Evolutionary conservation across 495 filamentous ascomycete species (phyloP).

Genomic region (Aspergillus mulundensis): DNA sequence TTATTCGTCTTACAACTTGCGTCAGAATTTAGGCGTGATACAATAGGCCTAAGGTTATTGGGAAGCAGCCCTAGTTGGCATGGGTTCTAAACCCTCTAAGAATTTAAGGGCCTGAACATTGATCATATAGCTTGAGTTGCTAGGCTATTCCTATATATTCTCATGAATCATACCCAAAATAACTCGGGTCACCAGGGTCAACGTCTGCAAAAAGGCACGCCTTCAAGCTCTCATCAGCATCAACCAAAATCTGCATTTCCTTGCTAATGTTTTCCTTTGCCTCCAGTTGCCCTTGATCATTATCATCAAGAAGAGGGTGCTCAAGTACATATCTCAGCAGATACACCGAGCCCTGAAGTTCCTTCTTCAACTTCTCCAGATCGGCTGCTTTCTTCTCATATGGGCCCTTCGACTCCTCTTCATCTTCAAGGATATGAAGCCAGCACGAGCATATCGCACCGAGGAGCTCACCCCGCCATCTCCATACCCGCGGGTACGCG

Average conservation of each 20-base stretch:
- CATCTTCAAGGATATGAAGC: conserved; percentile 52
- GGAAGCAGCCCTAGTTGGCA: too few relatives aligned
- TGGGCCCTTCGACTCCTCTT: conserved; percentile 10
- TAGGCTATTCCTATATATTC: neutral
- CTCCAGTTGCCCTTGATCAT: conserved; percentile 19
- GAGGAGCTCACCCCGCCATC: conserved; percentile 66
- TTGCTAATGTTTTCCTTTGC: conserved; percentile 25
- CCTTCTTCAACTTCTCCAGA: conserved; percentile 35
- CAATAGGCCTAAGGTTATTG: too few relatives aligned
- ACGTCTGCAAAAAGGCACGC: conserved; percentile 25
- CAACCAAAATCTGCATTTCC: conserved; percentile 34
- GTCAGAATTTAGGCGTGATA: too few relatives aligned
- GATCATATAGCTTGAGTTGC: too few relatives aligned
- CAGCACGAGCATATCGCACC: conserved; percentile 63
- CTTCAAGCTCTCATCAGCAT: conserved; percentile 33
- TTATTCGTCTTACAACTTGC: too few relatives aligned
- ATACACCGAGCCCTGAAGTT: conserved; percentile 42
- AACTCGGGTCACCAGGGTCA: conserved; percentile 14
- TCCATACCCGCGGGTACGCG: conserved; percentile 68
- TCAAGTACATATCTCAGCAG: conserved; percentile 35
- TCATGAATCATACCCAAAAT: conserved; percentile 7
- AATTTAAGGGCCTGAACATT: too few relatives aligned
- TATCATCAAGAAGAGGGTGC: conserved; percentile 18
- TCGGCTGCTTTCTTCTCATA: neutral
- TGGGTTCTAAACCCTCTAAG: too few relatives aligned